phyloP scores from a whole-genome alignment of 1,139 yeast genomes.

The Ogataea hybrid region DNA sequence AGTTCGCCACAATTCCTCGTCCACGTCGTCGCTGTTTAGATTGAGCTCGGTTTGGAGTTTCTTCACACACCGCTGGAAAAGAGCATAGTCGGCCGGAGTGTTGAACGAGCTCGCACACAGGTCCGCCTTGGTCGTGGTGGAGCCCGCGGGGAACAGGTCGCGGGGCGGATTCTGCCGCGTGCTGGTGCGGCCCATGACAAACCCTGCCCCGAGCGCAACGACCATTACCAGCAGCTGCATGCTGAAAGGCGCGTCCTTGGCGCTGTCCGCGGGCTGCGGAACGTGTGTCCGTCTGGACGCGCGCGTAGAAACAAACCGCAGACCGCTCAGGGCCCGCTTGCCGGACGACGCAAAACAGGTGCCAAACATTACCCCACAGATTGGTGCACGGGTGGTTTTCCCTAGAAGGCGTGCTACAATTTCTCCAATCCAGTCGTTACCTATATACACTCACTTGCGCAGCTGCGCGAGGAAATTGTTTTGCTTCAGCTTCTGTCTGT shows the following conservation, averaged over 20 bases:
- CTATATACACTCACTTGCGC: constrained; percentile 27
- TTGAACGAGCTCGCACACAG: constrained; percentile 22
- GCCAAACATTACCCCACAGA: constrained; percentile 7
- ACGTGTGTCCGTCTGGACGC: background rate
- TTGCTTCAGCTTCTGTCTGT: constrained; percentile 69
- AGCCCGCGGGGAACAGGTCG: constrained; percentile 27
- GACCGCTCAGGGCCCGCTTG: background rate
- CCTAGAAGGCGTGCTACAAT: no score
- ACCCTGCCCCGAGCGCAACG: constrained; percentile 34
- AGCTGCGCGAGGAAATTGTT: constrained; percentile 69
- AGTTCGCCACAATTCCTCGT: constrained; percentile 33
- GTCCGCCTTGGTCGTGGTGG: constrained; percentile 27
- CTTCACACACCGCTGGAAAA: constrained; percentile 26
- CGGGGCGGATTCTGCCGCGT: constrained; percentile 27
- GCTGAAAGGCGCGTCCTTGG: constrained; percentile 26
- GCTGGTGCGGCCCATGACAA: constrained; percentile 28
- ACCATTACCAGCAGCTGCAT: constrained; percentile 26
- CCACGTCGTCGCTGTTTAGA: constrained; percentile 26
- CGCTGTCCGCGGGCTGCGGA: background rate
- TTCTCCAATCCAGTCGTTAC: no score
- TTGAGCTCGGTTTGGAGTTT: constrained; percentile 29
- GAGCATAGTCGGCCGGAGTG: constrained; percentile 22
- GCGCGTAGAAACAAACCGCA: background rate
- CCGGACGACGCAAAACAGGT: background rate
- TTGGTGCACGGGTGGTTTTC: constrained; percentile 3